A percentile compares a stretch with the other conserved stretches of the same genome.
Conservation (phyloP, 352 stramenopile genomes). For the Pythium vanterpoolii region DNA sequence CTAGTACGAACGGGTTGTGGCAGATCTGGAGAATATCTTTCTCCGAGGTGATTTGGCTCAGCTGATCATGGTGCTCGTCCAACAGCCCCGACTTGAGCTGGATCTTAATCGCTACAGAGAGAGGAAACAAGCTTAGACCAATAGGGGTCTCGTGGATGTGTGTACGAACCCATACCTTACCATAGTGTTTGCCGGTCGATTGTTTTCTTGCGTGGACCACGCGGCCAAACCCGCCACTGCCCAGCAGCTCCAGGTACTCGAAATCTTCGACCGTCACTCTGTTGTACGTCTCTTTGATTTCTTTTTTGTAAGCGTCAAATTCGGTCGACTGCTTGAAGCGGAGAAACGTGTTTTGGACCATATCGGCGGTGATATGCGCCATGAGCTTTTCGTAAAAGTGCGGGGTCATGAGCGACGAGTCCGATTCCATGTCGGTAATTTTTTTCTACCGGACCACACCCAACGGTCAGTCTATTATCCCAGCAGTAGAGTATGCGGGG, state of each 20-base stretch:
- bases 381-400: slow-evolving; percentile 75
- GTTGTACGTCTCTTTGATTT: slow-evolving; percentile 86
- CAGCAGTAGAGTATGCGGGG: not conserved
- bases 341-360: slow-evolving; percentile 80
- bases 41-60: slow-evolving; percentile 86
- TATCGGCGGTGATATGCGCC: slow-evolving; percentile 64
- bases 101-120: slow-evolving; percentile 83
- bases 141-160: not conserved
- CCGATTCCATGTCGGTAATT: slow-evolving; percentile 46
- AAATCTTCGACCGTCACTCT: slow-evolving; percentile 83
- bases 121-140: not conserved
- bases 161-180: slow-evolving; percentile 24
- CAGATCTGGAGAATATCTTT: slow-evolving; percentile 87
- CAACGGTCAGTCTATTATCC: not conserved
- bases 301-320: slow-evolving; percentile 70
- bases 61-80: slow-evolving; percentile 80
- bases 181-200: slow-evolving; percentile 88
- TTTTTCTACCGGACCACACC: slow-evolving; percentile 39
- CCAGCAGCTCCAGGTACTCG: slow-evolving; percentile 82
- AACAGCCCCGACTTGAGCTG: slow-evolving; percentile 88
- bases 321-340: slow-evolving; percentile 71
- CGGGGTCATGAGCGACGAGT: slow-evolving; percentile 38
- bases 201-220: slow-evolving; percentile 90
- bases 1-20: slow-evolving; percentile 86
- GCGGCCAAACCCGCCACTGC: slow-evolving; percentile 88